Conservation (phyloP, 768 basidiomycete genomes). For the Holtermannia corniformis region DNA sequence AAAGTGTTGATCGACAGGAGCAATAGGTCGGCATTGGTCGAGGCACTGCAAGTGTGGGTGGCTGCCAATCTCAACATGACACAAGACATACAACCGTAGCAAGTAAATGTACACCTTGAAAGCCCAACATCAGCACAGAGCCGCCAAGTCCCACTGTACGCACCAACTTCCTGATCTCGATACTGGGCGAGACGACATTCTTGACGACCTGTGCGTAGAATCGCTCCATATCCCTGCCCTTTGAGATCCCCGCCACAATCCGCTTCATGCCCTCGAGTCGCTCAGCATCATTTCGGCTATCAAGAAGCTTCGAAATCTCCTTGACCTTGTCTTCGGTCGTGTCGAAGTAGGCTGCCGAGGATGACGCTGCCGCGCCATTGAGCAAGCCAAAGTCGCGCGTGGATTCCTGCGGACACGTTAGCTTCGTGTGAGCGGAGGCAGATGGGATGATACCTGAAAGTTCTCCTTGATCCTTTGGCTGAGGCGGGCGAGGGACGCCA, state of each 20-base stretch:
- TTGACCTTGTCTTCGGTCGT: conserved; percentile 65
- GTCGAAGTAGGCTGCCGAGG: conserved; percentile 33
- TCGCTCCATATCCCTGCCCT: conserved; percentile 78
- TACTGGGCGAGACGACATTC: conserved; percentile 83
- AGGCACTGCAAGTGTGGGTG: conserved; percentile 46
- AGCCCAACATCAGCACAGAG: not conserved
- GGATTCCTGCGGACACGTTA: conserved; percentile 32
- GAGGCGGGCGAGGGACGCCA: conserved; percentile 35
- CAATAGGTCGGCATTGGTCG: conserved; percentile 86
- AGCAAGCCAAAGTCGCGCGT: conserved; percentile 37
- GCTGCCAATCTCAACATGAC: not conserved
- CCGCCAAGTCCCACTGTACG: not conserved
- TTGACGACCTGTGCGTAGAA: conserved; percentile 97
- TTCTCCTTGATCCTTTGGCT: conserved; percentile 39
- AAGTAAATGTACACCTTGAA: conserved; percentile 80
- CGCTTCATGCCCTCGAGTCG: conserved; percentile 92
- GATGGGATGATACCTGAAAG: conserved; percentile 37
- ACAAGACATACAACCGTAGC: conserved; percentile 55
- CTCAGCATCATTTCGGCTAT: conserved; percentile 78
- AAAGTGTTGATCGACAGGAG: conserved; percentile 96
- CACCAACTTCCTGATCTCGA: conserved; percentile 86
- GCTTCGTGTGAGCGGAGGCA: too few relatives aligned
- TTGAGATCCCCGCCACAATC: conserved; percentile 88
- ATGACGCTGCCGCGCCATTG: conserved; percentile 13
- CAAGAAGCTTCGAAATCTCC: conserved; percentile 76